phyloP scores from a whole-genome alignment of 352 stramenopile species.

The Salisapilia sapeloensis region DNA sequence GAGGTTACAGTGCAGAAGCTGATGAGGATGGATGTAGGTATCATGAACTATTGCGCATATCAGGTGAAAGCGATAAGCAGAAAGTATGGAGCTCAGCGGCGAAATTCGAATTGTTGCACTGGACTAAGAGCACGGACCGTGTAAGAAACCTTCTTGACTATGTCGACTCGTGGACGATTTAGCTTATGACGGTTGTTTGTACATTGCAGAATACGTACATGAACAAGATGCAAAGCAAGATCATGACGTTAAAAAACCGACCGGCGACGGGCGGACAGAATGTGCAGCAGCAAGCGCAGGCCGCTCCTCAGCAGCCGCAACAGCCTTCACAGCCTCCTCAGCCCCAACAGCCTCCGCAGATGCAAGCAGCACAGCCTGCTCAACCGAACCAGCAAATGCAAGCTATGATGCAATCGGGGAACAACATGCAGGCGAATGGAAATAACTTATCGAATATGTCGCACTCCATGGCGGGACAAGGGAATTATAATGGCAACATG shows the following conservation, averaged over 20 bases:
- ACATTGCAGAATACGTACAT: conserved; percentile 47
- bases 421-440: too few species aligned
- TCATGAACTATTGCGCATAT: conserved; percentile 70
- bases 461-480: too few species aligned
- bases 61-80: conserved; percentile 63
- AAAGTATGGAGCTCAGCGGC: conserved; percentile 71
- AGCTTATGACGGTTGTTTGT: neutral
- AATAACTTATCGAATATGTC: too few species aligned
- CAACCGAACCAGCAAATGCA: conserved; percentile 16
- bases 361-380: conserved; percentile 7
- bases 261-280: conserved; percentile 18
- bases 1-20: neutral
- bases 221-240: conserved; percentile 75
- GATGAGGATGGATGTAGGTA: conserved; percentile 20
- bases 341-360: conserved; percentile 9
- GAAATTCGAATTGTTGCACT: conserved; percentile 80
- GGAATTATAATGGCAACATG: too few species aligned
- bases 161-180: conserved; percentile 1
- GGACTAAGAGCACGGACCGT: conserved; percentile 52
- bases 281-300: conserved; percentile 2
- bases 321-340: conserved; percentile 2
- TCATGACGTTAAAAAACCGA: conserved; percentile 65
- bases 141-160: conserved; percentile 8
- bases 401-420: too few species aligned
- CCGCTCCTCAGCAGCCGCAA: conserved; percentile 5